A percentile compares a stretch with the other conserved stretches of the same genome.
phyloP scores from a whole-genome alignment of 768 basidiomycete species.

The Amanita pallidorosea region DNA sequence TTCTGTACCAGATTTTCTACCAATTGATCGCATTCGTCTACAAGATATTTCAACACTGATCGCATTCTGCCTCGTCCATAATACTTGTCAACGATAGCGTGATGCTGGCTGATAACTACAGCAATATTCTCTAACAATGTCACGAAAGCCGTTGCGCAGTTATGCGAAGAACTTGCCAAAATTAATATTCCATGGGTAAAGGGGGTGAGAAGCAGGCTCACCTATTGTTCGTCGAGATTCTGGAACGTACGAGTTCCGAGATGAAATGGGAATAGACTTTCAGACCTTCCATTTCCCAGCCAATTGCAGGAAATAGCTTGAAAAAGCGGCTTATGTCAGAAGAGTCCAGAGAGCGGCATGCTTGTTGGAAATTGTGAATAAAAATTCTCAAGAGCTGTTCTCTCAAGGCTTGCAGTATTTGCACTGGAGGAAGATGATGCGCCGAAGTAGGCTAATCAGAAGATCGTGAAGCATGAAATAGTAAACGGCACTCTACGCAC shows the following conservation, averaged over 20 bases:
- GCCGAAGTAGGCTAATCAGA: constrained; percentile 75
- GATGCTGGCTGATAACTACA: constrained; percentile 94
- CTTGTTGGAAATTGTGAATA: constrained; percentile 68
- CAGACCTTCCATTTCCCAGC: constrained; percentile 87
- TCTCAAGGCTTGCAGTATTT: constrained; percentile 70
- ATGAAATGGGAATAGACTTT: constrained; percentile 91
- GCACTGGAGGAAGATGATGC: constrained; percentile 74
- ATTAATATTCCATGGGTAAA: constrained; percentile 5
- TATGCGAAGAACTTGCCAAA: constrained; percentile 82
- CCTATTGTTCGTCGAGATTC: constrained; percentile 33
- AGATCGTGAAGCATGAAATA: background rate
- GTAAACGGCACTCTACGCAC: constrained; percentile 34
- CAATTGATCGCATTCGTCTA: constrained; percentile 83
- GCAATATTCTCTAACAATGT: constrained; percentile 93
- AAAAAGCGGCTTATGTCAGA: constrained; percentile 88
- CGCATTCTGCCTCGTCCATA: constrained; percentile 88
- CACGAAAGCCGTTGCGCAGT: constrained; percentile 85
- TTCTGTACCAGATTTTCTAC: constrained; percentile 62
- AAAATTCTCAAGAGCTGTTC: constrained; percentile 71
- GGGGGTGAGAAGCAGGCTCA: background rate
- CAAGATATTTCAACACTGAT: constrained; percentile 58
- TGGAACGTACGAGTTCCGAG: constrained; percentile 74
- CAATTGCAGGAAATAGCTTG: constrained; percentile 93
- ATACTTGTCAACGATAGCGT: constrained; percentile 96
- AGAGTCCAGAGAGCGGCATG: constrained; percentile 73